Evolutionary conservation across 225 moss, liverwort and hornwort species (phyloP).

Genomic region (Takakia lepidozioides): DNA sequence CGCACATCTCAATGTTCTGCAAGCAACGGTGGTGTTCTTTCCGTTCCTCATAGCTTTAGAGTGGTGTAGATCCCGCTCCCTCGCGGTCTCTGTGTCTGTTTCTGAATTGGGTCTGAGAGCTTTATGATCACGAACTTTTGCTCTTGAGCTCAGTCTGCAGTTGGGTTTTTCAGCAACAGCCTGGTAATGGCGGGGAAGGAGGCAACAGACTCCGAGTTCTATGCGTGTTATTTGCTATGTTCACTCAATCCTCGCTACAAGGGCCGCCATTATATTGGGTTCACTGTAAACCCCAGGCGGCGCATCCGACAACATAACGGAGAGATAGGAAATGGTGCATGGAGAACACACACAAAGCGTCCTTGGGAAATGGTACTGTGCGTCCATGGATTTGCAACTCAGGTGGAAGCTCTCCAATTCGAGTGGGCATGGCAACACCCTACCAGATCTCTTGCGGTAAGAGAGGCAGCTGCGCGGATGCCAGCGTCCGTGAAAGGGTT

Average conservation of each 20-base stretch:
- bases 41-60: too few relatives aligned
- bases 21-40: too few relatives aligned
- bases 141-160: too few relatives aligned
- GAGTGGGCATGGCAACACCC: constrained; percentile 99
- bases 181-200: too few relatives aligned
- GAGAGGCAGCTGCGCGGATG: constrained; percentile 63
- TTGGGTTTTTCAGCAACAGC: too few relatives aligned
- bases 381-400: constrained; percentile 81
- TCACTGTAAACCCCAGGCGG: constrained; percentile 81
- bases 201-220: constrained; percentile 13
- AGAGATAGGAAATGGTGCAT: constrained; percentile 72
- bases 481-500: constrained; percentile 71
- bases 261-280: constrained; percentile 79
- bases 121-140: too few relatives aligned
- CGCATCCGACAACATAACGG: constrained; percentile 96
- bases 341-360: constrained; percentile 60
- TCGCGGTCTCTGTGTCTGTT: too few relatives aligned
- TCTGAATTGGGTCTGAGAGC: too few relatives aligned
- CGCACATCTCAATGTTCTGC: too few relatives aligned
- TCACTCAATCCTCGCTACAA: constrained; percentile 86
- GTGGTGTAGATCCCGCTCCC: too few relatives aligned
- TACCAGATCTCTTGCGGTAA: constrained; percentile 69
- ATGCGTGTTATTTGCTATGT: constrained; percentile 85
- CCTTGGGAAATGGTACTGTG: constrained; percentile 99
- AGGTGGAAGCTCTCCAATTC: constrained; percentile 87